A percentile compares a stretch with the other conserved stretches of the same genome.
Conservation (phyloP, 2,329 filamentous ascomycete species). For the Septoria petroselini region DNA sequence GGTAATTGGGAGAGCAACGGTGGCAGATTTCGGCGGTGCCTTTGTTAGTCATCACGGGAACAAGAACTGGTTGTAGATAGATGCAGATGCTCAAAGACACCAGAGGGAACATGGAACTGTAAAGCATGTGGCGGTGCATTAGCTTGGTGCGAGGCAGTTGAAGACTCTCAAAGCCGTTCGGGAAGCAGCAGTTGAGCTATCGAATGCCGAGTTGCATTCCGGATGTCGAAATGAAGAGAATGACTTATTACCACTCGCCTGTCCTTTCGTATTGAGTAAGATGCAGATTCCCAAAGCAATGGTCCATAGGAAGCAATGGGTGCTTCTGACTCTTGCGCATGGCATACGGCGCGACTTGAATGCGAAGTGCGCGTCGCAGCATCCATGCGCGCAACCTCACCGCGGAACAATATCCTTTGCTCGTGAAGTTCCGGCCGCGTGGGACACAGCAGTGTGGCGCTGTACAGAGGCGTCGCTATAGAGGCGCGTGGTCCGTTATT, state of each 20-base stretch:
- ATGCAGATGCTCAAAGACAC: too few relatives aligned
- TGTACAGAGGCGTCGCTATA: not conserved
- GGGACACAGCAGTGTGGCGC: not conserved
- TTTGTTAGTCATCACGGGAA: conserved; percentile 56
- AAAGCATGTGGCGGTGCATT: not conserved
- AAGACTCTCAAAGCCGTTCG: too few relatives aligned
- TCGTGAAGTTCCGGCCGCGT: too few relatives aligned
- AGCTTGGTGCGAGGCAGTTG: too few relatives aligned
- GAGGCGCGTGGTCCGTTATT: not conserved
- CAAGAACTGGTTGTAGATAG: conserved; percentile 38
- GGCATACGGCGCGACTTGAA: too few relatives aligned
- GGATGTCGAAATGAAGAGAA: too few relatives aligned
- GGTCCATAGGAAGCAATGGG: not conserved
- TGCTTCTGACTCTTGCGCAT: too few relatives aligned
- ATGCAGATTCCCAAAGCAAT: not conserved
- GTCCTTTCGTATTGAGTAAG: too few relatives aligned
- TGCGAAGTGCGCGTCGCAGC: not conserved
- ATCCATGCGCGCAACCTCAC: not conserved
- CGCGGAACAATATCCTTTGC: not conserved
- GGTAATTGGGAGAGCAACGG: conserved; percentile 41
- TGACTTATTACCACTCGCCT: too few relatives aligned
- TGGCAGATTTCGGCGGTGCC: conserved; percentile 49
- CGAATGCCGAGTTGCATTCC: too few relatives aligned
- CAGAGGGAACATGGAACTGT: too few relatives aligned
- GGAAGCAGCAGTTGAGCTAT: too few relatives aligned